Evolutionary conservation across 306 rosid genomes (phyloP).

Genomic region (Trifolium dubium): DNA sequence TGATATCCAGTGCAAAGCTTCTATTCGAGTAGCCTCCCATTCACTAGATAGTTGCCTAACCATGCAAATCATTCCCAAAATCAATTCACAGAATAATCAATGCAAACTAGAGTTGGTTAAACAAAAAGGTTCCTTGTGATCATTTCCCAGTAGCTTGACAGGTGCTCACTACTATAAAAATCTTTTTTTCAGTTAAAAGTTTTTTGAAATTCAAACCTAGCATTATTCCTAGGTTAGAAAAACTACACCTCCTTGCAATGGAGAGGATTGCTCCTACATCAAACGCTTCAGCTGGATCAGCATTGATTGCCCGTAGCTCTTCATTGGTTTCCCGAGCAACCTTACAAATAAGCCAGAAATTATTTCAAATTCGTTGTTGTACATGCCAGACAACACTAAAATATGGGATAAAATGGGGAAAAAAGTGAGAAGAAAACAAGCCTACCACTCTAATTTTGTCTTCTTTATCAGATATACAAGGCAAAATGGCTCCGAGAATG

Average conservation of each 20-base stretch:
- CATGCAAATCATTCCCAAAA: constrained; percentile 48
- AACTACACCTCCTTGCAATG: constrained; percentile 80
- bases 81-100: constrained; percentile 40
- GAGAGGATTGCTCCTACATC: constrained; percentile 85
- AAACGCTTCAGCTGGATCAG: constrained; percentile 85
- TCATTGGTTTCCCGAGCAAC: constrained; percentile 97
- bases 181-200: constrained; percentile 36
- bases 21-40: constrained; percentile 93
- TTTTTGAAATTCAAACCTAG: constrained; percentile 49
- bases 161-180: constrained; percentile 22
- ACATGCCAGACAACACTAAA: constrained; percentile 10
- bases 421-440: background rate
- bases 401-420: constrained; percentile 2
- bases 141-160: constrained; percentile 38
- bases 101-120: constrained; percentile 14
- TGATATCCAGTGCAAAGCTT: constrained; percentile 93
- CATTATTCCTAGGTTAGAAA: constrained; percentile 36
- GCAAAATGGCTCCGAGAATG: constrained; percentile 93
- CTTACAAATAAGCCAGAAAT: constrained; percentile 49
- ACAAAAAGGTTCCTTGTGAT: constrained; percentile 35
- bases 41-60: constrained; percentile 86
- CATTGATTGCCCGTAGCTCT: constrained; percentile 78
- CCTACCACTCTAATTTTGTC: constrained; percentile 97
- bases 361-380: constrained; percentile 30
- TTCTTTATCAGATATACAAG: constrained; percentile 98